These are phyloP conservation scores for Astragalus membranaceus DNA, from an alignment of 306 rosid species.

Conservation along the genomic window DNA sequence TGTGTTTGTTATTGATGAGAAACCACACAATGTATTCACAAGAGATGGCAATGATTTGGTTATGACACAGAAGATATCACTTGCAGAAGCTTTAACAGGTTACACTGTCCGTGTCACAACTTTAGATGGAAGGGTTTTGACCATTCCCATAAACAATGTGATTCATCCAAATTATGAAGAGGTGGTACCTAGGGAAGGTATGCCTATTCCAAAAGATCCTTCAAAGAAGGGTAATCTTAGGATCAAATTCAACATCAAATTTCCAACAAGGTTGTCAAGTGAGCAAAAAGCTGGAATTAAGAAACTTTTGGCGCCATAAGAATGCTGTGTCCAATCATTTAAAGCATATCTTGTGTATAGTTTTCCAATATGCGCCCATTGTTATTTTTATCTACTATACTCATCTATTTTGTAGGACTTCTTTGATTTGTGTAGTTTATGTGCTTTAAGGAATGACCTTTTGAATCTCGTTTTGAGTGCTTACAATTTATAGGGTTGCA, in stretches of 20 bases:
- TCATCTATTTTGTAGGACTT: background rate
- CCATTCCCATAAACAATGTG: conserved; percentile 18
- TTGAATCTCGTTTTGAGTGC: background rate
- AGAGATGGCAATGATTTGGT: conserved; percentile 30
- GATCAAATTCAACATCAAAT: conserved; percentile 24
- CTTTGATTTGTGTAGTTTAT: background rate
- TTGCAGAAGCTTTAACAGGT: conserved; percentile 23
- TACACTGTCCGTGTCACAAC: conserved; percentile 22
- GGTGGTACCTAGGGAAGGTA: conserved; percentile 19
- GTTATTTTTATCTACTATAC: background rate
- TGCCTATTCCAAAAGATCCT: conserved; percentile 32
- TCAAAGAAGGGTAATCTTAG: conserved; percentile 26
- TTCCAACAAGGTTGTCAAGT: conserved; percentile 20
- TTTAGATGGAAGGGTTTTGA: conserved; percentile 20
- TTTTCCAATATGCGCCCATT: background rate
- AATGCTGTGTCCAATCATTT: background rate
- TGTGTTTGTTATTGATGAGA: conserved; percentile 18
- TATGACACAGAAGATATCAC: conserved; percentile 20
- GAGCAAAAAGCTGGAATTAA: conserved; percentile 23
- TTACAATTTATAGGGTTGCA: no score
- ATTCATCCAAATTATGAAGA: conserved; percentile 27
- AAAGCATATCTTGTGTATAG: background rate
- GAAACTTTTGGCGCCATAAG: conserved; percentile 19
- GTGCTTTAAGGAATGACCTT: background rate
- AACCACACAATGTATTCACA: conserved; percentile 12